A percentile compares a stretch with the other conserved stretches of the same genome.
Evolutionary conservation across 164 flowering plant species (phyloP).

Genomic region (Houttuynia cordata): DNA sequence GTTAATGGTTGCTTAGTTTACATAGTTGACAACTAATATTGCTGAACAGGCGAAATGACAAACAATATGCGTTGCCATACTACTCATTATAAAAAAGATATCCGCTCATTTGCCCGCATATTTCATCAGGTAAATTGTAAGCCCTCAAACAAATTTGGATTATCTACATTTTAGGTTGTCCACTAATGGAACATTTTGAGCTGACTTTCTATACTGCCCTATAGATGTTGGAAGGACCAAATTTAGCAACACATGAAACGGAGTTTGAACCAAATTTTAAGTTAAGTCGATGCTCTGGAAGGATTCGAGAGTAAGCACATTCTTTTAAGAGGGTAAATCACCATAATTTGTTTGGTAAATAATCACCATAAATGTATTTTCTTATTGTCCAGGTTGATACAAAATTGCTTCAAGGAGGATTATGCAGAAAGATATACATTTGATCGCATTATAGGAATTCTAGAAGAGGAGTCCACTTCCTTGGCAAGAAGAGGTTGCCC

Average conservation of each 20-base stretch:
- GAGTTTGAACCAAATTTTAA: conserved; percentile 21
- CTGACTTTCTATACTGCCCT: neutral
- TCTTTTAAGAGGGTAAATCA: neutral
- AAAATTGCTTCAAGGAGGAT: conserved; percentile 16
- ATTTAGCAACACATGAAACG: conserved; percentile 2
- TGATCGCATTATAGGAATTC: conserved; percentile 14
- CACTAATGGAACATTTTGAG: no score
- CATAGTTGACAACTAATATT: neutral
- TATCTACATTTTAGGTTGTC: no score
- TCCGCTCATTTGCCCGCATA: conserved; percentile 29
- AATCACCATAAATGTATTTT: no score
- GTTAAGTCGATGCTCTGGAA: conserved; percentile 24
- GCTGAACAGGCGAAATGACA: conserved; percentile 21
- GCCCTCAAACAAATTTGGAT: no score
- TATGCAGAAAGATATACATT: conserved; percentile 16
- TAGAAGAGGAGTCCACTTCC: conserved; percentile 23
- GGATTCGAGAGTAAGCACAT: conserved; percentile 34
- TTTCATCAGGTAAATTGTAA: conserved; percentile 27
- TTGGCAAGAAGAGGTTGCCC: conserved; percentile 21
- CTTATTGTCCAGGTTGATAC: conserved; percentile 21
- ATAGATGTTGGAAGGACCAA: conserved; percentile 52
- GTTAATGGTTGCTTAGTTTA: no score
- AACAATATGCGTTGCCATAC: conserved; percentile 5
- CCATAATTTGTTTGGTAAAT: neutral
- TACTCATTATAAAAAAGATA: conserved; percentile 24